Evolutionary conservation across 495 filamentous ascomycete genomes (phyloP), one percentile per base, ranked within the genome.

Genomic region (Penicillium paradoxum): DNA sequence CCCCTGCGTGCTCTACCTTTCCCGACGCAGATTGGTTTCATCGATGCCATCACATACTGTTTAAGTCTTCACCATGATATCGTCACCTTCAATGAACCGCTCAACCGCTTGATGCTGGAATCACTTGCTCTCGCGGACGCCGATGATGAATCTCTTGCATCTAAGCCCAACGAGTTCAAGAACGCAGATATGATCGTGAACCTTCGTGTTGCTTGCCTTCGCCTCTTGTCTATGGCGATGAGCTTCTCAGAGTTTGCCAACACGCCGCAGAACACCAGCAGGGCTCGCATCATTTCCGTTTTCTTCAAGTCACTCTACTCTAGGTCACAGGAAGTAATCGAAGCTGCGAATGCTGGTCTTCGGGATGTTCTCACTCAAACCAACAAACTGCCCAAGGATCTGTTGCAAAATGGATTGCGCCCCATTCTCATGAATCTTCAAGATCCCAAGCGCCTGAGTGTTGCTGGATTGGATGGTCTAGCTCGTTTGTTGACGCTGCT

Each of bases 231-330:
- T 24, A 89, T 88, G 55, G 93, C 95, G 7, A 92, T 97, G 81
- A 80, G 83, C 40, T 96, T 96, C 65, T 84, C 88, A 1, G 95
- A 96, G 27, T 97, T 96, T 61, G 82, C 79, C 63, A 85, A 83
- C 39, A 73, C 75, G 7, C 76, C 81, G 13, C 82, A 83, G 32
- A 88, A 86, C 47, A 84, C 86, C 3, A 93, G 86, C 29, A 78
- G 91, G 47, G 80, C 82, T 24, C 85, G 90, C 43, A 91, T 96
- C 46, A 95, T 99, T 18, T 85, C 89, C 1, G 88, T 96, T 6
- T 97, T 97, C 74, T 99, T 99, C 80, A 97, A 96, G 59, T 95
- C 88, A 15, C 76, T 99, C 1, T 97, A 97, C 67, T 95, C 89
- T 5, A 86, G 91, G 58, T 91, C 90, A 15, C 81, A 85, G 11